Base-by-base conservation (phyloP, 768 basidiomycete genomes). In the Postia placenta region DNA sequence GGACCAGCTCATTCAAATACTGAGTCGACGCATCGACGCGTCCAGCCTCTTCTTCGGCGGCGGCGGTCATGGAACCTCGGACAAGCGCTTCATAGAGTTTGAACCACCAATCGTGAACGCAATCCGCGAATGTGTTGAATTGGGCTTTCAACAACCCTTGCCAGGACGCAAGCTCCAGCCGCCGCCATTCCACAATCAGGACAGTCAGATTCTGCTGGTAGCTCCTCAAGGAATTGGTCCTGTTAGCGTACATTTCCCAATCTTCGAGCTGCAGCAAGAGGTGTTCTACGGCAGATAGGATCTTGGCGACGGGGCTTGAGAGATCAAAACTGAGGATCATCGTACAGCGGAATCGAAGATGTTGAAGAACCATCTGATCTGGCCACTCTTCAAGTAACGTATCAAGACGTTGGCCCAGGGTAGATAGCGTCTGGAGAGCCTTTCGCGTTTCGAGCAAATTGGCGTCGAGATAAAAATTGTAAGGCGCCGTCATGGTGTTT, bases 161-260 rank as follows among this genome's bases (percentile, higher is more conserved):
- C 96, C 96, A 99, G 47, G 85, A 90, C 4, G 85, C 74, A 11
- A 99, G 69, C 61, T 99, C 96, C 48, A 94, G 69, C 25, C 91
- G 78, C 47, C 96, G 75, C 96, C 96, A 98, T 9, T 81, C 78
- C 42, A 99, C 81, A 40, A 98, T 87, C 41, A 93, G 73, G 22
- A 65, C 67, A 11, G 79, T 85, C 20, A 96, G 64, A 3, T 72
- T 73, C 22, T 80, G 77, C 51, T 82, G 92, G 58, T 87, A 72
- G 1, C 62, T 46, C 59, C 77, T 80, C 55, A 99, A 75, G 36
- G 83, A 83, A 60, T 92, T 97, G 37, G 87, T 83, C n/a, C 81
- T 75, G 67, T 92, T 93, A n/a, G 95, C 86, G 61, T 88, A 98
- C 56, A 83, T 82, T 63, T 99, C 92, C 96, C 96, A 99, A 60